Evolutionary conservation across 2,329 filamentous ascomycete species (phyloP).

Genomic region (Ophiognomonia clavigignenti-juglandacearum): DNA sequence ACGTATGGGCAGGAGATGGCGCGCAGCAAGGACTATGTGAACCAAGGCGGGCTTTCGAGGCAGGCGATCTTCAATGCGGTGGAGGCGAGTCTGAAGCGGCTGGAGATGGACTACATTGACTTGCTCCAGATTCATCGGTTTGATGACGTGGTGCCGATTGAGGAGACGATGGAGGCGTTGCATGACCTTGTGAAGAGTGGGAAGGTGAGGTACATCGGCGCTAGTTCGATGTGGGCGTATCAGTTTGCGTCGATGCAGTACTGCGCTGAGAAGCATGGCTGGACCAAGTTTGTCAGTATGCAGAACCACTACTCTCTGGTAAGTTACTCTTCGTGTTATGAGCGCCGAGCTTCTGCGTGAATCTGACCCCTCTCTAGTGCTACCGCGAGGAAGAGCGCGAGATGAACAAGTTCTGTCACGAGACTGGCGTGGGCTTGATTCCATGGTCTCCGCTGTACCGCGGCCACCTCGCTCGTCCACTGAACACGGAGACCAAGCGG

Average conservation of each 20-base stretch:
- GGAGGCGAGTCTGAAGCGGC: conserved; percentile 28
- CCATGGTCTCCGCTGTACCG: conserved; percentile 32
- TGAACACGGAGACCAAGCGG: conserved; percentile 18
- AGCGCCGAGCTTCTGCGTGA: neutral
- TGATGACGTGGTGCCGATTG: conserved; percentile 45
- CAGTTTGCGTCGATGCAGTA: conserved; percentile 51
- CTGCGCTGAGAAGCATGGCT: conserved; percentile 50
- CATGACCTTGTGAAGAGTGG: conserved; percentile 55
- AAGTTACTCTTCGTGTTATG: neutral
- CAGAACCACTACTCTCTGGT: neutral
- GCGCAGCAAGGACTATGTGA: neutral
- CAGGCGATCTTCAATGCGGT: conserved; percentile 34
- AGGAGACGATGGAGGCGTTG: conserved; percentile 59
- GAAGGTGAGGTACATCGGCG: conserved; percentile 51
- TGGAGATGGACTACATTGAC: conserved; percentile 36
- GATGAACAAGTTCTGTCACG: conserved; percentile 26
- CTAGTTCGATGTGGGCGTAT: conserved; percentile 45
- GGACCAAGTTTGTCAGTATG: conserved; percentile 59
- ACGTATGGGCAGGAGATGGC: conserved; percentile 30
- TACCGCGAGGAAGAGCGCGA: conserved; percentile 4
- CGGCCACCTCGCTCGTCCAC: conserved; percentile 26
- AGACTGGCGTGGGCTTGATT: conserved; percentile 29
- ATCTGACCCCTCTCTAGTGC: neutral
- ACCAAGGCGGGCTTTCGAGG: conserved; percentile 25
- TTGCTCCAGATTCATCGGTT: conserved; percentile 58